A percentile compares a stretch with the other conserved stretches of the same genome.
Evolutionary conservation across 164 flowering plant genomes (phyloP).

Genomic region (Vitis vinifera): ASM3070453v1 NC_081810.1:3628001-3628500

Average conservation of each 20-base stretch:
- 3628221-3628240: slow-evolving; percentile 93
- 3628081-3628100: not conserved
- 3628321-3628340: not conserved
- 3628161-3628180: slow-evolving; percentile 95
- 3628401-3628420: slow-evolving; percentile 76
- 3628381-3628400: slow-evolving; percentile 95
- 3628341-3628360: not conserved
- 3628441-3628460: slow-evolving; percentile 84
- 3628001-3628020: slow-evolving; percentile 90
- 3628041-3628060: slow-evolving; percentile 19
- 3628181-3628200: slow-evolving; percentile 88
- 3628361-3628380: slow-evolving; percentile 91
- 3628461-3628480: slow-evolving; percentile 79
- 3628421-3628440: slow-evolving; percentile 85
- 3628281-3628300: not conserved
- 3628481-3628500: not conserved
- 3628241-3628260: slow-evolving; percentile 72
- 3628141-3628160: slow-evolving; percentile 98
- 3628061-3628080: not conserved
- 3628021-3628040: slow-evolving; percentile 96
- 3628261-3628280: slow-evolving; percentile 90
- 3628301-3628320: not conserved
- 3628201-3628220: slow-evolving; percentile 98
- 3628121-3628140: slow-evolving; percentile 54
- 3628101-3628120: not conserved